Base-by-base conservation (phyloP, 164 flowering plant genomes). In the Tinospora cordifolia region DNA sequence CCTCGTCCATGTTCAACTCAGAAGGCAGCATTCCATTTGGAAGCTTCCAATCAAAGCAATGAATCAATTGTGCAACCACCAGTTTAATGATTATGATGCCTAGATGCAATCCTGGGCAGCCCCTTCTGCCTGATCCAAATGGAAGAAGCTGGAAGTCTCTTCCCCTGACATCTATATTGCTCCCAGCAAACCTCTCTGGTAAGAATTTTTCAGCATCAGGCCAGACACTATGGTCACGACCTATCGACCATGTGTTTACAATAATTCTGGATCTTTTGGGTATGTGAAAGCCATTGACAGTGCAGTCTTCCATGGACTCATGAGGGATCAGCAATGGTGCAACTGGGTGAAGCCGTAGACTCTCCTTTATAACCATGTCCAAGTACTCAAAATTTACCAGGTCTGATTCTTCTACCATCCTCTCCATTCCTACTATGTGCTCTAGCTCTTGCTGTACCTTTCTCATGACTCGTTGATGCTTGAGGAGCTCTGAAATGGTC, bases 361-460 rank as follows among this genome's bases (percentile, higher is more conserved):
- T 69, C 46, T 81, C 83, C 46, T 78, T 78, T 15, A 81, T 17
- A 19, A 81, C 79, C 81, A 78, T 75, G 24, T 78, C 79, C 25
- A 75, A 69, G 75, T 80, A 77, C 4, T 66, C 68, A 25, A 80
- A 27, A 25, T 66, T 71, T 8, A 51, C n/a, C 39, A 80, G 65
- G 51, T 80, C 77, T 2, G 66, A 30, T 26, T 78, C 80, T 10
- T 78, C 78, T 0, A 76, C 78, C 70, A 62, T 66, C 19, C 68
- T 39, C 11, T 71, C 62, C 65, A 66, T 15, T 7, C 83, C 81
- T 0, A 74, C 72, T 1, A 75, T 64, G 3, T 24, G 66, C 5
- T 71, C 47, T 15, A 75, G 7, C 40, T 78, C 78, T 58, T 78
- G 71, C 62, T 78, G 80, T 6, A 72, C 70, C 19, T 71, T 63